Base-by-base conservation (phyloP, 441 rosid genomes). In the Populus hybrid region DNA sequence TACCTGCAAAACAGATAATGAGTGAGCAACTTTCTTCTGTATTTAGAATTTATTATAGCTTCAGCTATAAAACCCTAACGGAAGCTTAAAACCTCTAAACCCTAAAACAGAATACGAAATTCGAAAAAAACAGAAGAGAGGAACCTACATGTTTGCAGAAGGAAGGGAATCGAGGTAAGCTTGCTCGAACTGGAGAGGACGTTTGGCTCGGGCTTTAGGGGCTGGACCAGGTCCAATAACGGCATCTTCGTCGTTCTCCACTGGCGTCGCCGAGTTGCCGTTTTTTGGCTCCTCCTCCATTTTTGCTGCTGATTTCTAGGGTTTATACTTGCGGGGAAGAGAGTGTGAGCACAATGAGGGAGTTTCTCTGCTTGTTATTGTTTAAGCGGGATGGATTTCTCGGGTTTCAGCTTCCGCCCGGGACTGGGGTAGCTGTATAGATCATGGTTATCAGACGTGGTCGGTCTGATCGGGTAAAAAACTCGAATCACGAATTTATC, bases 91-190 rank as follows among this genome's bases (percentile, higher is more conserved):
- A 34, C 0, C 8, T 10, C 1, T 36, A 54, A 76, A 73, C 73
- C 68, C 63, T 67, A 70, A 46, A 64, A 72, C 14, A 34, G 34
- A 20, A 20, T 32, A 61, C 26, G 20, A 24, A 76, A 24, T 46
- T 4, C 5, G 30, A 61, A 20, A 61, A 73, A 66, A 42, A 35
- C 2, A 54, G 16, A 16, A 23, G 2, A 11, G 21, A 34, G 9
- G 35, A 50, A 54, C 76, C 68, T 83, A 95, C 98, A 88, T 92
- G 87, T 89, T 92, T 72, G 97, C 99, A 26, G 92, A 94, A 72
- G 98, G 98, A 74, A 95, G 97, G 2, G 99, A 78, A 76, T 94
- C 91, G 2, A 95, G 94, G 81, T 89, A 94, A 26, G 99, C 97
- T 79, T 90, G 89, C 84, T 95, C 98, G 82, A 95, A 94, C 86